Evolutionary conservation across 148 eudicot species (phyloP).

Genomic region (Chenopodium formosanum): DNA sequence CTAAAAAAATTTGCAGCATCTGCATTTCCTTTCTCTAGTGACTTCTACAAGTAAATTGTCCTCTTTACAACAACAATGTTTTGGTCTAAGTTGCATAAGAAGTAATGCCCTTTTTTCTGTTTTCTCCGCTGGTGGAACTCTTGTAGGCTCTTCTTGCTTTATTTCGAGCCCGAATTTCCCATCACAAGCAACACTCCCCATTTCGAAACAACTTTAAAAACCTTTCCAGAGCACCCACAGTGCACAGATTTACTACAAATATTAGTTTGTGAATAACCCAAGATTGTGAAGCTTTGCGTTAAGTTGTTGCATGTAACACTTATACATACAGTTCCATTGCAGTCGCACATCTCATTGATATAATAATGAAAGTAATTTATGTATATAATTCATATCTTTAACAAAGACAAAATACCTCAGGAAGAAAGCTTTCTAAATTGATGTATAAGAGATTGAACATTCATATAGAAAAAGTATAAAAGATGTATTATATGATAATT

Average conservation of each 20-base stretch:
- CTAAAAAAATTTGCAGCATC: slow-evolving; percentile 29
- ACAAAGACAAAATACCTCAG: slow-evolving; percentile 43
- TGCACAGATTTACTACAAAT: neutral
- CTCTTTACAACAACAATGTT: slow-evolving; percentile 86
- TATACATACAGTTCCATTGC: neutral
- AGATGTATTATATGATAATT: neutral
- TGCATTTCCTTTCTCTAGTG: slow-evolving; percentile 44
- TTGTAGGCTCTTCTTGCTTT: slow-evolving; percentile 27
- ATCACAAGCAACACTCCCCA: slow-evolving; percentile 38
- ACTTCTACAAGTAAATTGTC: slow-evolving; percentile 72
- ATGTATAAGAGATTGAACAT: slow-evolving; percentile 27
- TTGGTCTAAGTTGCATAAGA: slow-evolving; percentile 82
- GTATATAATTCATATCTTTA: neutral
- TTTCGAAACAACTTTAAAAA: neutral
- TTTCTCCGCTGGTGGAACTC: no score
- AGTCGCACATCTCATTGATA: neutral
- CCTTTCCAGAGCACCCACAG: neutral
- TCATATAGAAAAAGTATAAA: neutral
- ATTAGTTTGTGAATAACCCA: slow-evolving; percentile 67
- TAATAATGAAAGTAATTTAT: neutral
- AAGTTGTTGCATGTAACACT: neutral
- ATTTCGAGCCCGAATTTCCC: slow-evolving; percentile 36
- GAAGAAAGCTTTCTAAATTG: slow-evolving; percentile 62
- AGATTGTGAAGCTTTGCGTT: slow-evolving; percentile 57
- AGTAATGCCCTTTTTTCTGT: slow-evolving; percentile 39